phyloP scores from a whole-genome alignment of 2,329 filamentous ascomycete genomes.

The Cercospora nicotianae region DNA sequence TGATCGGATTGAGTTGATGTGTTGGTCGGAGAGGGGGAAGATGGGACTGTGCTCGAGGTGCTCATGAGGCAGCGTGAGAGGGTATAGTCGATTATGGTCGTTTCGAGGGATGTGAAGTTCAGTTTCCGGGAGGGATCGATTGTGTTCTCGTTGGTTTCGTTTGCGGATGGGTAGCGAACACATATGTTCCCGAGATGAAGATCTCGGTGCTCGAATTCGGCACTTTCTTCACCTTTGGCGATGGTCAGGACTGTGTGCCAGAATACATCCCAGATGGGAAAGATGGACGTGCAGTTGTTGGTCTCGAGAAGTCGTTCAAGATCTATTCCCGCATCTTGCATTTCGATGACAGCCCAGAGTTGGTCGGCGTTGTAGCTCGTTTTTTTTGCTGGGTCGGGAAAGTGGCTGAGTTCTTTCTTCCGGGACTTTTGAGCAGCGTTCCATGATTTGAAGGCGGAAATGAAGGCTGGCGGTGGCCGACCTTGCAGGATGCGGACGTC shows the following conservation, averaged over 20 bases:
- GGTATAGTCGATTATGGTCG: constrained; percentile 68
- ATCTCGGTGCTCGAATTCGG: constrained; percentile 65
- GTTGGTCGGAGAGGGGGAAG: background rate
- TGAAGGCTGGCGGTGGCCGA: constrained; percentile 54
- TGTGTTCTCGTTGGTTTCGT: background rate
- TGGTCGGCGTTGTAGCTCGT: constrained; percentile 56
- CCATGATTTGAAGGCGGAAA: constrained; percentile 47
- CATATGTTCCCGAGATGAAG: constrained; percentile 68
- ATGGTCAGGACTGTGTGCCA: constrained; percentile 65
- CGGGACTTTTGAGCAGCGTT: constrained; percentile 46
- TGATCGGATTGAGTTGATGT: accelerated
- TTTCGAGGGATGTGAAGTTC: constrained; percentile 57
- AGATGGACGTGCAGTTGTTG: constrained; percentile 42
- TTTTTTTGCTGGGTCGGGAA: constrained; percentile 58
- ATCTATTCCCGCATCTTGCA: constrained; percentile 64
- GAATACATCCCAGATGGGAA: constrained; percentile 62
- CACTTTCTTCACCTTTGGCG: constrained; percentile 60
- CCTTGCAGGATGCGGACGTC: constrained; percentile 60
- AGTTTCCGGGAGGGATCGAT: constrained; percentile 43
- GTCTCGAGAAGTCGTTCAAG: constrained; percentile 46
- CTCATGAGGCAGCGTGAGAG: constrained; percentile 60
- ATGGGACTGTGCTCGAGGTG: background rate
- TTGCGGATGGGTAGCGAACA: constrained; percentile 39
- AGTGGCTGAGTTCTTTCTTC: constrained; percentile 46
- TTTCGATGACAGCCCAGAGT: constrained; percentile 64